A percentile compares a stretch with the other conserved stretches of the same genome.
Evolutionary conservation across 306 rosid species (phyloP).

Genomic region (Astragalus glycyphyllos): DNA sequence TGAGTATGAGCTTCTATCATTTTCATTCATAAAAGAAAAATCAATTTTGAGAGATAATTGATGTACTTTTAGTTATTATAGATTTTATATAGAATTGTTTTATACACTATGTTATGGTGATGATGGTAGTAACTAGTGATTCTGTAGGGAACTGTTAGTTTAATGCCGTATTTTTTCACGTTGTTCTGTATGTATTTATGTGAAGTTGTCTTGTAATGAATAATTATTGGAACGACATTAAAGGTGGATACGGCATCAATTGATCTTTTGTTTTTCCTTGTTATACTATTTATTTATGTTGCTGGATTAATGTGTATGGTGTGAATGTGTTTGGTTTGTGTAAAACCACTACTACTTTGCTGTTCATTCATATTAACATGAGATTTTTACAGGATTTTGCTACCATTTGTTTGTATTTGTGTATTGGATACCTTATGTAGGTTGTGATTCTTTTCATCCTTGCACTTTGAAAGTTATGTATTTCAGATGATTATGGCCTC

Average conservation of each 20-base stretch:
- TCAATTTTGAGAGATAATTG: constrained; percentile 43
- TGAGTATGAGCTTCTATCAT: constrained; percentile 1
- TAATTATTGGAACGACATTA: constrained; percentile 6
- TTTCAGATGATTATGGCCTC: not conserved
- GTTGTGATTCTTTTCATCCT: not conserved
- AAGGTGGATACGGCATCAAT: not conserved
- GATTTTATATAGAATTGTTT: constrained; percentile 12
- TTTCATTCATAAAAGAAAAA: not conserved
- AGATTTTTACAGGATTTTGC: not conserved
- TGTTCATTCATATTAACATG: not conserved
- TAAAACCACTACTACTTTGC: not conserved
- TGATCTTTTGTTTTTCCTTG: constrained; percentile 5
- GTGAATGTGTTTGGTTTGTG: not conserved
- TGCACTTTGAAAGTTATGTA: not conserved
- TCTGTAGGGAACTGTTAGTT: constrained; percentile 7
- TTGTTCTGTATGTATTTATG: constrained; percentile 2
- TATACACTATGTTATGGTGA: not conserved
- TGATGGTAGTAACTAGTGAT: not conserved
- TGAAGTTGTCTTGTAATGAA: constrained; percentile 11
- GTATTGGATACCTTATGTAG: not conserved
- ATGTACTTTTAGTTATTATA: constrained; percentile 13
- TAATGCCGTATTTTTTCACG: not conserved
- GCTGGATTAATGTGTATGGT: constrained; percentile 4
- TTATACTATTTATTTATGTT: not conserved
- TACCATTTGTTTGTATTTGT: not conserved